Conservation (phyloP, 768 basidiomycete genomes). For the Mycena polygramma region DNA sequence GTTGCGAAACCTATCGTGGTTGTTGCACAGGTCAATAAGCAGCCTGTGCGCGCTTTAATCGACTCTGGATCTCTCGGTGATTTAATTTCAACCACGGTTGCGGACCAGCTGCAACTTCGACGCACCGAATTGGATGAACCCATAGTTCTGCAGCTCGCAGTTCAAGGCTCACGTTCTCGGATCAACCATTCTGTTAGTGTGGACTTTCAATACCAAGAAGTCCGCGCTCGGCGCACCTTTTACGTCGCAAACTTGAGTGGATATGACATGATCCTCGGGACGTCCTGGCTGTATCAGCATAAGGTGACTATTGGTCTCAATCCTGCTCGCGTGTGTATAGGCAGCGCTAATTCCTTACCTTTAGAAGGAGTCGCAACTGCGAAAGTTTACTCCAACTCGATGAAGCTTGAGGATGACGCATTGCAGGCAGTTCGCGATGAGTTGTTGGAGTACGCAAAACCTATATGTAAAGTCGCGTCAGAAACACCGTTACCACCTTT, state of each 20-base stretch:
- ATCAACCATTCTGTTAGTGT: conserved; percentile 38
- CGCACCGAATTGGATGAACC: conserved; percentile 45
- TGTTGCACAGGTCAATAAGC: conserved; percentile 46
- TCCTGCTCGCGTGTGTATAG: conserved; percentile 34
- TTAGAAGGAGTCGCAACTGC: conserved; percentile 30
- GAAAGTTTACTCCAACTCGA: neutral
- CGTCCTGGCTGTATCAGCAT: conserved; percentile 44
- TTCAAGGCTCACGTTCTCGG: conserved; percentile 51
- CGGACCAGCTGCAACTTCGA: conserved; percentile 50
- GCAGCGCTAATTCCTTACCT: conserved; percentile 32
- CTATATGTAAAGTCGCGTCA: conserved; percentile 2
- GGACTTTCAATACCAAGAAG: conserved; percentile 31
- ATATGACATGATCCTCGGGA: conserved; percentile 47
- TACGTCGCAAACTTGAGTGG: conserved; percentile 45
- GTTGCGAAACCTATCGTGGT: conserved; percentile 50
- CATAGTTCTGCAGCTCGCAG: conserved; percentile 52
- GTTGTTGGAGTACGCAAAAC: conserved; percentile 25
- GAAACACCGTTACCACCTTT: conserved; percentile 45
- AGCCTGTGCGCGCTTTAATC: conserved; percentile 48
- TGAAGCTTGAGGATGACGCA: neutral
- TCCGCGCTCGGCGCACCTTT: conserved; percentile 33
- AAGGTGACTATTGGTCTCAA: conserved; percentile 38
- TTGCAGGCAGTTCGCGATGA: conserved; percentile 10
- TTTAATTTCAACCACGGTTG: conserved; percentile 51
- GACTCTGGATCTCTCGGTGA: conserved; percentile 55